phyloP scores from a whole-genome alignment of 2,329 filamentous ascomycete species.

The Colletotrichum truncatum region DNA sequence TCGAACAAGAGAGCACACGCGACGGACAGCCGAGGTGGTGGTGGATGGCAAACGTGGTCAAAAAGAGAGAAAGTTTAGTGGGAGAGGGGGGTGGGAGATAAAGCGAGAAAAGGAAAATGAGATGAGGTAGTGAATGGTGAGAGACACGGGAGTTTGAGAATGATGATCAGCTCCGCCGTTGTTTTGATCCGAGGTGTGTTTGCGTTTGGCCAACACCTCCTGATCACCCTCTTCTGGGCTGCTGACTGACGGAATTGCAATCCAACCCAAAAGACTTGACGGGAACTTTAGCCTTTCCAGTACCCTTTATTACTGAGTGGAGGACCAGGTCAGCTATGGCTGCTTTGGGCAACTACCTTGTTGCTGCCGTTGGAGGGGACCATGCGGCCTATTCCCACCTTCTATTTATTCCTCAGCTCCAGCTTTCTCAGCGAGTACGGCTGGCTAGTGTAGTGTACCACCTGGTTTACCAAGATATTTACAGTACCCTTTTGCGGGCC shows the following conservation, averaged over 20 bases:
- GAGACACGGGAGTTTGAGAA: not conserved
- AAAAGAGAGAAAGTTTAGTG: not conserved
- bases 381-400: not conserved
- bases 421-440: not conserved
- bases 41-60: not conserved
- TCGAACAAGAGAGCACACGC: not conserved
- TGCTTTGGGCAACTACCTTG: slow-evolving; percentile 12
- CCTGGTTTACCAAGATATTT: not conserved
- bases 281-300: slow-evolving; percentile 15
- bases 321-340: slow-evolving; percentile 1
- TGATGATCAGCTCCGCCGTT: not conserved
- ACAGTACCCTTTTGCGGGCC: not conserved
- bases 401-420: not conserved
- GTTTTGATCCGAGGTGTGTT: slow-evolving; percentile 10
- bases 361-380: not conserved
- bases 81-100: not conserved
- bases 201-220: not conserved
- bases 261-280: slow-evolving; percentile 5
- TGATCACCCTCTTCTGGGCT: not conserved
- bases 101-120: not conserved
- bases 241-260: slow-evolving; percentile 9
- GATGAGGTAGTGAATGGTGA: too few species aligned
- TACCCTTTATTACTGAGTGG: slow-evolving; percentile 1
- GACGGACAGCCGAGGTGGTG: not conserved
- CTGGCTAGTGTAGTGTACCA: not conserved